These are phyloP conservation scores for Bassia scoparia DNA, from an alignment of 148 eudicot species.

Conservation along the genomic window DNA sequence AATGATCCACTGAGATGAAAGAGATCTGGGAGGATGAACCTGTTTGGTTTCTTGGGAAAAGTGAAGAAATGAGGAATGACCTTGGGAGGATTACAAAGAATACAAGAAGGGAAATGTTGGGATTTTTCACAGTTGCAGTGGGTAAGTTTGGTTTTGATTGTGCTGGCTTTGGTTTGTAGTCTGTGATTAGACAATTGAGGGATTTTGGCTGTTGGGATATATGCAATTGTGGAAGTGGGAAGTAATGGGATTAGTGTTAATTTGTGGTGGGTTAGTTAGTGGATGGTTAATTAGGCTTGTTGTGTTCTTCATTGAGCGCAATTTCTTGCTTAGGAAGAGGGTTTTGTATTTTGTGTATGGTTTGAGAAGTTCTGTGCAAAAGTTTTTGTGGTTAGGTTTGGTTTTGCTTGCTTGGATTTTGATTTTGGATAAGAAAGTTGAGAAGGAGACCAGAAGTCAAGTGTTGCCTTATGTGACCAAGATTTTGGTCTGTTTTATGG, in stretches of 20 bases:
- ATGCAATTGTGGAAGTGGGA: constrained; percentile 78
- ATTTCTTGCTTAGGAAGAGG: constrained; percentile 51
- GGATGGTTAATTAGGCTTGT: constrained; percentile 55
- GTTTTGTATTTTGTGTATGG: constrained; percentile 80
- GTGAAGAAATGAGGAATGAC: constrained; percentile 70
- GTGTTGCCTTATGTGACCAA: constrained; percentile 56
- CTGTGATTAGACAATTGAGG: constrained; percentile 34
- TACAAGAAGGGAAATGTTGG: constrained; percentile 52
- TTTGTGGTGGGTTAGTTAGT: constrained; percentile 64
- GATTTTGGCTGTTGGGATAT: constrained; percentile 31
- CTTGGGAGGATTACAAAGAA: constrained; percentile 90
- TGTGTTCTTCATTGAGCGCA: constrained; percentile 66
- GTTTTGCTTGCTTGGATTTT: constrained; percentile 61
- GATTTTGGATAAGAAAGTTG: constrained; percentile 52
- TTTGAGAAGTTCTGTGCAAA: constrained; percentile 53
- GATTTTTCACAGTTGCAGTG: constrained; percentile 49
- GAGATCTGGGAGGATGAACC: constrained; percentile 40
- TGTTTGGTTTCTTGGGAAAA: constrained; percentile 40
- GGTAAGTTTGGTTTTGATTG: constrained; percentile 52
- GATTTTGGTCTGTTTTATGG: constrained; percentile 52
- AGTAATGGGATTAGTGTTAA: constrained; percentile 51
- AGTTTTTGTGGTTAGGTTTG: constrained; percentile 57
- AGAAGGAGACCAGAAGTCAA: constrained; percentile 37
- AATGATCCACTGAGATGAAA: constrained; percentile 50
- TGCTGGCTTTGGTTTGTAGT: constrained; percentile 61